Percentiles rank a stretch among this genome's conserved stretches.
Conservation (phyloP, 352 stramenopile species). For the Phytophthora chlamydospora region DNA sequence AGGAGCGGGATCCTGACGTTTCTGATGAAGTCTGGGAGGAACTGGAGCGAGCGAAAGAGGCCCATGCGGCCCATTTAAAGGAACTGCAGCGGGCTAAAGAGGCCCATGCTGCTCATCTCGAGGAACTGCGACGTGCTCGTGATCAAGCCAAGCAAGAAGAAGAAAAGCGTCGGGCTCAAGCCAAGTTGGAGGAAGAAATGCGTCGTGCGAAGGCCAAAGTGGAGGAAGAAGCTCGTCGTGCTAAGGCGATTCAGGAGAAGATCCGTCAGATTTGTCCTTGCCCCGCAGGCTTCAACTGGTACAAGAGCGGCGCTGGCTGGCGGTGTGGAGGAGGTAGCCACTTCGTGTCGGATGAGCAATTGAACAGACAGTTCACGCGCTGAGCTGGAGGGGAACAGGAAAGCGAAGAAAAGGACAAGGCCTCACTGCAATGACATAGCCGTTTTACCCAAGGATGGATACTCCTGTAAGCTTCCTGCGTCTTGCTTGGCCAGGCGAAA, state of each 20-base stretch:
- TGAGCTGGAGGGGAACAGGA: conserved; percentile 56
- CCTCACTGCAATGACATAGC: too few relatives aligned
- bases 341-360: conserved; percentile 69
- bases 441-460: too few relatives aligned
- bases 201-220: conserved; percentile 41
- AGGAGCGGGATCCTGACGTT: conserved; percentile 55
- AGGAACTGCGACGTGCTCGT: conserved; percentile 36
- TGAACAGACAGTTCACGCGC: conserved; percentile 62
- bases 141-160: conserved; percentile 7
- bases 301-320: conserved; percentile 64
- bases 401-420: conserved; percentile 57
- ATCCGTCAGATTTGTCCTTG: conserved; percentile 71
- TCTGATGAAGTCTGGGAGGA: conserved; percentile 72
- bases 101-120: conserved; percentile 43
- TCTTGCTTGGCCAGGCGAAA: too few relatives aligned
- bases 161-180: conserved; percentile 11
- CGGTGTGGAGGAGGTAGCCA: conserved; percentile 81
- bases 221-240: conserved; percentile 45
- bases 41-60: conserved; percentile 64
- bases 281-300: conserved; percentile 71
- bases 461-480: too few relatives aligned
- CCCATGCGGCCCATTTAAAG: conserved; percentile 43
- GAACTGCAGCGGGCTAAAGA: conserved; percentile 51
- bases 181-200: conserved; percentile 8
- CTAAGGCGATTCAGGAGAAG: conserved; percentile 55